These are phyloP conservation scores for Pulveroboletus ravenelii DNA, from an alignment of 768 basidiomycete species.

Conservation along the genomic window DNA sequence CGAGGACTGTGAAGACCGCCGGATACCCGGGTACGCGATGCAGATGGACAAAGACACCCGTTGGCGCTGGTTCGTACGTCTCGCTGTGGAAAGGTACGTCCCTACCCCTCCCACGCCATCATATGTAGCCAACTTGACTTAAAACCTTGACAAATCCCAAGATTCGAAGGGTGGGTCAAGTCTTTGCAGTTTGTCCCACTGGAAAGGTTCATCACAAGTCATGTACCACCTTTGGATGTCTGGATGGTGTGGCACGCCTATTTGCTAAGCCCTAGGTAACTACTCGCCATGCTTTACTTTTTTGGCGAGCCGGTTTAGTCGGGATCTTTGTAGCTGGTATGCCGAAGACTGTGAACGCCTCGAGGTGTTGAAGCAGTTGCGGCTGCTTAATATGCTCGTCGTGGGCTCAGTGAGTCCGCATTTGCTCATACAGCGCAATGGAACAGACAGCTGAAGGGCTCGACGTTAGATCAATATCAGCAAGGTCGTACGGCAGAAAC, in stretches of 20 bases:
- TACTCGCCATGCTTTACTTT: background rate
- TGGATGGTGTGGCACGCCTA: slow-evolving; percentile 44
- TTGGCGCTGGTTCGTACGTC: slow-evolving; percentile 38
- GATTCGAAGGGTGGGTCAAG: slow-evolving; percentile 35
- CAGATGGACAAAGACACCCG: slow-evolving; percentile 26
- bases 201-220: slow-evolving; percentile 22
- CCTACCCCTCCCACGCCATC: background rate
- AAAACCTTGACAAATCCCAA: slow-evolving; percentile 1
- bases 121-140: background rate
- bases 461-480: slow-evolving; percentile 23
- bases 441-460: background rate
- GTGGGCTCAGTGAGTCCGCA: slow-evolving; percentile 25
- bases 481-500: slow-evolving; percentile 13
- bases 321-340: slow-evolving; percentile 23
- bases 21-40: slow-evolving; percentile 24
- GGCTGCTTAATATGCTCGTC: slow-evolving; percentile 25
- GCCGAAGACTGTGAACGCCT: slow-evolving; percentile 33
- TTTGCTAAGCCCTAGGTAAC: slow-evolving; percentile 35
- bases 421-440: background rate
- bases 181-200: slow-evolving; percentile 22
- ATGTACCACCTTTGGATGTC: slow-evolving; percentile 37
- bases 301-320: background rate
- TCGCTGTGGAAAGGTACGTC: slow-evolving; percentile 36
- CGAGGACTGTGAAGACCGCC: slow-evolving; percentile 25
- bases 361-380: slow-evolving; percentile 19